phyloP scores from a whole-genome alignment of 345 rosid genomes.

The Eucalyptus sp. region DNA sequence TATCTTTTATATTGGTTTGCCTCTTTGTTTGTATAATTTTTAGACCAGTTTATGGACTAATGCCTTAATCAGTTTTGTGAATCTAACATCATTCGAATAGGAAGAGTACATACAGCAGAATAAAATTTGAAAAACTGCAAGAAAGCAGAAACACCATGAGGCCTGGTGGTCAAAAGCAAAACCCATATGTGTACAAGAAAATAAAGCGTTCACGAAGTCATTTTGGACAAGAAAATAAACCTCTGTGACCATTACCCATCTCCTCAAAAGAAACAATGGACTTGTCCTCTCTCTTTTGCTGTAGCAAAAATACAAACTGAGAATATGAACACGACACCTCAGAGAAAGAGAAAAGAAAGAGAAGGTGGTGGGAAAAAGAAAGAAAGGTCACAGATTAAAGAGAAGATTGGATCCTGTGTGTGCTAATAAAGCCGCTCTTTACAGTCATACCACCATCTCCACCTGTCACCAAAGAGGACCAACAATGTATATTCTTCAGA shows the following conservation, averaged over 20 bases:
- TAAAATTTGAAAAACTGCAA: background rate
- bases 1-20: background rate
- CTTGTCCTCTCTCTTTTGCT: background rate
- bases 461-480: conserved; percentile 26
- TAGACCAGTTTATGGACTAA: background rate
- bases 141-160: background rate
- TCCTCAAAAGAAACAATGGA: background rate
- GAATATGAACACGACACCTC: background rate
- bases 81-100: background rate
- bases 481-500: background rate
- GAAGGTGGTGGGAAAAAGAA: background rate
- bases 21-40: background rate
- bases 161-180: background rate
- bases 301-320: background rate
- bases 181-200: background rate
- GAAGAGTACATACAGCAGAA: background rate
- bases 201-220: background rate
- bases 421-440: conserved; percentile 50
- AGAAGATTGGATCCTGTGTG: background rate
- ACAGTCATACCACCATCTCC: conserved; percentile 80
- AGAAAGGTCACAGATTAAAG: background rate
- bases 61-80: background rate
- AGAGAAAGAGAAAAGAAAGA: background rate
- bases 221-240: background rate
- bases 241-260: background rate